These are phyloP conservation scores for Tolypocladium pustulatum DNA, from an alignment of 2,329 filamentous ascomycete species.

Conservation along the genomic window DNA sequence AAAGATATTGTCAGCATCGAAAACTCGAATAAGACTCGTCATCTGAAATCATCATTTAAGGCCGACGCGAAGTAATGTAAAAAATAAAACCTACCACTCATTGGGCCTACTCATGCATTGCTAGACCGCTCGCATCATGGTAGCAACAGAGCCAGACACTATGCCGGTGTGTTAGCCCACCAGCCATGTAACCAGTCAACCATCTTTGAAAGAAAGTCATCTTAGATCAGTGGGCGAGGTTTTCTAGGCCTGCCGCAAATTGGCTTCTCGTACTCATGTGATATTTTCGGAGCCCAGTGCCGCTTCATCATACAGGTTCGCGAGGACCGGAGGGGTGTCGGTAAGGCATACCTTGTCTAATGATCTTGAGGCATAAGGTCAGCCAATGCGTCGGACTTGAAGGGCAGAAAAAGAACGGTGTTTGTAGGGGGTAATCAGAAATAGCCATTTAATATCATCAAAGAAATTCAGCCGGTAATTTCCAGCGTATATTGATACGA, in stretches of 20 bases:
- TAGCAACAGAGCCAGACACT: conserved; percentile 6
- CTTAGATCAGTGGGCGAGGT: conserved; percentile 87
- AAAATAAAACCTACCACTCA: not conserved
- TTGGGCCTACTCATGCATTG: not conserved
- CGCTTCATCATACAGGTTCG: conserved; percentile 62
- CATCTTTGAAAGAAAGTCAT: conserved; percentile 9
- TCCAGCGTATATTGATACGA: conserved; percentile 64
- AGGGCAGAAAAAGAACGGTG: conserved; percentile 5
- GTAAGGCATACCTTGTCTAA: conserved; percentile 23
- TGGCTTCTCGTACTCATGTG: conserved; percentile 75
- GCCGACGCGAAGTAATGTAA: conserved; percentile 7
- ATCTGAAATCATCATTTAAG: conserved; percentile 44
- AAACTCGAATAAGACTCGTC: conserved; percentile 71
- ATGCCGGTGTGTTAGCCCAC: conserved; percentile 1
- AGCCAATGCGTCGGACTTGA: conserved; percentile 13
- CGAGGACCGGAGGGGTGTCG: conserved; percentile 5
- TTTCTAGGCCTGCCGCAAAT: conserved; percentile 98
- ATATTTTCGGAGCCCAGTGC: conserved; percentile 89
- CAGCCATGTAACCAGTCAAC: not conserved
- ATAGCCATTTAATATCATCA: conserved; percentile 84
- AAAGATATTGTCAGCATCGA: conserved; percentile 58
- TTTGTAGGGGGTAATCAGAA: conserved; percentile 46
- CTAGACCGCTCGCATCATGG: not conserved
- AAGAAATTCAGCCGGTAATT: conserved; percentile 87
- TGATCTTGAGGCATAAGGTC: conserved; percentile 14